Percentiles rank a stretch among this genome's conserved stretches.
phyloP scores from a whole-genome alignment of 768 basidiomycete species.

The Fomitopsis pulvina region DNA sequence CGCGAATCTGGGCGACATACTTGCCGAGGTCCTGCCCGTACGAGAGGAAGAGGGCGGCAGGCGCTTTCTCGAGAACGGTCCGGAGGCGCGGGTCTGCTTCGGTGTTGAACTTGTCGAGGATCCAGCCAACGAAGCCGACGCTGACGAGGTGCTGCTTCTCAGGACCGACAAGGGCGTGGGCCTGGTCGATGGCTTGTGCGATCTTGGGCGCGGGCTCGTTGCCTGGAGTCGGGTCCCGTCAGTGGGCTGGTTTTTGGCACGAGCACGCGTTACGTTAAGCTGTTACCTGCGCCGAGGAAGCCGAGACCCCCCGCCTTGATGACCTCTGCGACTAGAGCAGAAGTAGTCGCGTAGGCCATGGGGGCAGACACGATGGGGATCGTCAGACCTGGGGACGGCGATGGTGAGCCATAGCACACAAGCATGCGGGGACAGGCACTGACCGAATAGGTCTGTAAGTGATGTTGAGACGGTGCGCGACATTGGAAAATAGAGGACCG shows the following conservation, averaged over 20 bases:
- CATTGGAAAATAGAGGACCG: too few species aligned
- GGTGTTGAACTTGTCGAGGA: constrained; percentile 50
- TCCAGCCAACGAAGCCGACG: constrained; percentile 67
- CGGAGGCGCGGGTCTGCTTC: constrained; percentile 34
- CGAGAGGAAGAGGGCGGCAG: constrained; percentile 62
- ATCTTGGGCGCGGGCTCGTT: constrained; percentile 37
- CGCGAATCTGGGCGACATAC: constrained; percentile 41
- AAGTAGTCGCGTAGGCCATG: not conserved
- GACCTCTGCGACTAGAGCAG: constrained; percentile 24
- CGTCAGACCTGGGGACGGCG: not conserved
- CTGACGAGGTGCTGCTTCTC: constrained; percentile 46
- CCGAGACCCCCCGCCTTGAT: constrained; percentile 70
- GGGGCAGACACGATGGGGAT: not conserved
- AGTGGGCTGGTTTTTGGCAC: too few species aligned
- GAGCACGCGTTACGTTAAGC: too few species aligned
- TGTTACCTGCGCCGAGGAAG: too few species aligned
- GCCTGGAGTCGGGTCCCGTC: not conserved
- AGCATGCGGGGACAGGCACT: too few species aligned
- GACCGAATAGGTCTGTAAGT: too few species aligned
- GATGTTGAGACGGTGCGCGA: too few species aligned
- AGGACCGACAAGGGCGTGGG: constrained; percentile 12
- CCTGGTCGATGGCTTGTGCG: constrained; percentile 37
- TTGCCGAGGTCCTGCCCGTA: constrained; percentile 59
- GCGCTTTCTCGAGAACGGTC: constrained; percentile 43
- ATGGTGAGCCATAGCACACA: too few species aligned